A percentile compares a stretch with the other conserved stretches of the same genome.
Conservation (phyloP, 768 basidiomycete genomes). For the Cytidiella melzeri region DNA sequence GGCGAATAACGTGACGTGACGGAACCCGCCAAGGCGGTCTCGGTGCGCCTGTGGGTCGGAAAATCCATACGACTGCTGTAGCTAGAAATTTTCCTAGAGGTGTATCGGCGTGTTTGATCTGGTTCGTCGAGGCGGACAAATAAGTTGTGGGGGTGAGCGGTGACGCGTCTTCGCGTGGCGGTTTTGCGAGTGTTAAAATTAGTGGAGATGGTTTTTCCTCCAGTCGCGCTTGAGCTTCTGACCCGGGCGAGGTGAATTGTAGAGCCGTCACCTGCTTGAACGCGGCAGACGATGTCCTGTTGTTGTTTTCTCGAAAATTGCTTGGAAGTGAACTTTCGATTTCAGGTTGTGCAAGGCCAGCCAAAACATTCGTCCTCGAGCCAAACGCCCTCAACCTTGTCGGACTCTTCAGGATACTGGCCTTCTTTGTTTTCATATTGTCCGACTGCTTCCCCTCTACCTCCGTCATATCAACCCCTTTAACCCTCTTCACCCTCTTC, state of each 20-base stretch:
- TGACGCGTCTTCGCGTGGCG: background rate
- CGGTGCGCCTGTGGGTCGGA: constrained; percentile 7
- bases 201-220: background rate
- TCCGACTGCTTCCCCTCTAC: background rate
- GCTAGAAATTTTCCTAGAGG: constrained; percentile 15
- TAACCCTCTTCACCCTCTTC: background rate
- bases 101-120: background rate
- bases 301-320: too few species aligned
- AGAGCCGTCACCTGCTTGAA: background rate
- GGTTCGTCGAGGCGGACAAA: constrained; percentile 11
- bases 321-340: too few species aligned
- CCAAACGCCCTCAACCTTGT: constrained; percentile 10
- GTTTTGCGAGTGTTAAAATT: background rate
- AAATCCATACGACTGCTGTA: constrained; percentile 18
- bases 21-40: constrained; percentile 25
- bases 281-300: background rate
- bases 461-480: background rate
- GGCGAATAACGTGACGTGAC: constrained; percentile 25
- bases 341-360: background rate
- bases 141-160: background rate
- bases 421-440: background rate
- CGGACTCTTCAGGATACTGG: background rate
- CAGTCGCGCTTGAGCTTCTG: background rate
- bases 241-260: background rate
- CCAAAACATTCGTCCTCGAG: constrained; percentile 18